Evolutionary conservation across 257 asterid genomes (phyloP), one percentile per base, ranked within the genome.

Genomic region (Coffea eugenioides): DNA sequence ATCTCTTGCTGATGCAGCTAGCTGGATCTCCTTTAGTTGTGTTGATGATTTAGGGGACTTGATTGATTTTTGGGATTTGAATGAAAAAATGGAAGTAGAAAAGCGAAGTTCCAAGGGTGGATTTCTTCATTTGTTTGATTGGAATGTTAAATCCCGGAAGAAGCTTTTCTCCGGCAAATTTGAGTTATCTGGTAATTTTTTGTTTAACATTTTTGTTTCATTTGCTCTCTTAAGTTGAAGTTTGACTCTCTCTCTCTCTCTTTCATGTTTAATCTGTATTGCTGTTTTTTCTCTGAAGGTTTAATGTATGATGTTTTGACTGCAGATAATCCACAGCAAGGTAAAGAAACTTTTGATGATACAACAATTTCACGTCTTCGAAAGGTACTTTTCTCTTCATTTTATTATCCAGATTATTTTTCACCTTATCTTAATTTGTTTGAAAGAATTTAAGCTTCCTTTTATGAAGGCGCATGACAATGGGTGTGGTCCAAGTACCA

Each of bases 101-200:
- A 96, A 94, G 84, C 86, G 93, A 85, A 91, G 89, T 43, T 86
- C 79, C 8, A 96, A 90, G 81, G 98, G 98, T 52, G 95, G 99
- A 51, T 90, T 96, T 81, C 89, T 94, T 75, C 99, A 96, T 89
- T 83, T 95, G 90, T 95, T 95, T 71, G 99, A 95, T 86, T 95
- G 99, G 99, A 93, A 93, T 81, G 89, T 69, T 75, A 95, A 92
- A 86, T 93, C 99, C 68, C 88, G 94, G 68, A 95, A 93, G 92
- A 95, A 90, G 92, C 97, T 93, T 77, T 93, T 93, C 89, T 83
- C 98, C 34, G 86, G 82, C 93, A 93, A 88, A 82, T 82, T 96
- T 62, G 97, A 91, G 76, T 78, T 82, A 76, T 88, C 92, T 46
- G 99, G 99, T 93, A 93, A 84, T 56, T 79, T 23, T 23, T 61